Percentiles rank a stretch among this genome's conserved stretches.
phyloP scores from a whole-genome alignment of 2,329 filamentous ascomycete species.

The Lizonia empirigonia region DNA sequence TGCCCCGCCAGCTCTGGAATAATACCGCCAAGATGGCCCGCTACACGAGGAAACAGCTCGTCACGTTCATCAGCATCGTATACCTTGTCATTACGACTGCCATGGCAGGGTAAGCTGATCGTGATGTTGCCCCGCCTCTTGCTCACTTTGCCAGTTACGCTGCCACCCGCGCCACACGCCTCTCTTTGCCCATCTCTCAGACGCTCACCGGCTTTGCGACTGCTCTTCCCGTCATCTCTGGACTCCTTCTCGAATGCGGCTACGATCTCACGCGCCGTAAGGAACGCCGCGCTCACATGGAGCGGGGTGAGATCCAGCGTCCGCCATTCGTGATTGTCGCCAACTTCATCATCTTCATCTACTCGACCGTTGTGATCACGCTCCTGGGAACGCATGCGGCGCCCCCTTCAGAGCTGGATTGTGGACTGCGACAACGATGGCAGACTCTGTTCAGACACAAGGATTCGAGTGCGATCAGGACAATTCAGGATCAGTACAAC shows the following conservation, averaged over 20 bases:
- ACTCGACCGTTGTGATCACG: constrained; percentile 53
- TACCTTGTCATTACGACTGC: constrained; percentile 51
- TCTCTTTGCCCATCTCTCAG: constrained; percentile 52
- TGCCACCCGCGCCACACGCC: constrained; percentile 35
- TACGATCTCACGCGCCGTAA: constrained; percentile 44
- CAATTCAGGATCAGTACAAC: constrained; percentile 68
- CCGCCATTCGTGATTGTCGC: constrained; percentile 47
- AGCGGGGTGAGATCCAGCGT: constrained; percentile 43
- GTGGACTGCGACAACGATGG: constrained; percentile 65
- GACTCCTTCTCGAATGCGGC: constrained; percentile 50
- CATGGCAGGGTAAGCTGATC: constrained; percentile 43
- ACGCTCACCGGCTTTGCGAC: constrained; percentile 50
- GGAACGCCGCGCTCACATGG: constrained; percentile 33
- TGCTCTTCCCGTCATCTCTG: constrained; percentile 51
- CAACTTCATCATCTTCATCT: constrained; percentile 49
- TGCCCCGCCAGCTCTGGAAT: constrained; percentile 7
- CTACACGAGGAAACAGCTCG: constrained; percentile 47
- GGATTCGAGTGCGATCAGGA: constrained; percentile 57
- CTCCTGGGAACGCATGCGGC: constrained; percentile 52
- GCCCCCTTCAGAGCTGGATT: constrained; percentile 52
- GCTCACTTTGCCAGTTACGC: constrained; percentile 36
- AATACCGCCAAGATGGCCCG: constrained; percentile 31
- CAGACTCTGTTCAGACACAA: constrained; percentile 58
- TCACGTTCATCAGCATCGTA: constrained; percentile 47
- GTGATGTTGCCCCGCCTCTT: not conserved